These are phyloP conservation scores for Argentina anserina DNA, from an alignment of 306 rosid species.

Conservation along the genomic window DNA sequence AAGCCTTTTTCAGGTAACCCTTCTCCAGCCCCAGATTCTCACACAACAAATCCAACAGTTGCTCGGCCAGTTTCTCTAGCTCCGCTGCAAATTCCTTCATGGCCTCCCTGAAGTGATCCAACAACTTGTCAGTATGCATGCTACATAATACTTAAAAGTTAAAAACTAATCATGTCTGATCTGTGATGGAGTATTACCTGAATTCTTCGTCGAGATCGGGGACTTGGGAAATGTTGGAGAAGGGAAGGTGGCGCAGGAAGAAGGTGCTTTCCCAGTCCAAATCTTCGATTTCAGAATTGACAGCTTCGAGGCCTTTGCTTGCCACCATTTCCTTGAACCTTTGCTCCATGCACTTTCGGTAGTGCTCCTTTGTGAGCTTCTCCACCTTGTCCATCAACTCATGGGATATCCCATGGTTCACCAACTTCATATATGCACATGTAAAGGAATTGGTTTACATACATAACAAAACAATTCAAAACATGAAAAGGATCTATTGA, in stretches of 20 bases:
- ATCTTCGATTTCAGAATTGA: constrained; percentile 58
- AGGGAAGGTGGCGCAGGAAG: constrained; percentile 83
- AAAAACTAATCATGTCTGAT: background rate
- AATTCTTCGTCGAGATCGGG: constrained; percentile 65
- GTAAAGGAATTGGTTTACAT: background rate
- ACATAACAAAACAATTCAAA: background rate
- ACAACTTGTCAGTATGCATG: background rate
- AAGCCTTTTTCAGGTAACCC: constrained; percentile 74
- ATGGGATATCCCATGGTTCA: constrained; percentile 75
- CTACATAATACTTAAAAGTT: background rate
- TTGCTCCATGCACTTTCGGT: constrained; percentile 74
- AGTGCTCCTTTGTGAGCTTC: constrained; percentile 83
- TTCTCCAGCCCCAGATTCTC: constrained; percentile 88
- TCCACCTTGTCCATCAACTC: constrained; percentile 87
- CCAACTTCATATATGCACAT: constrained; percentile 38
- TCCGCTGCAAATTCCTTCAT: constrained; percentile 70
- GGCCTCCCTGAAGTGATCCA: constrained; percentile 36
- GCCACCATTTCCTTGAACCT: constrained; percentile 82
- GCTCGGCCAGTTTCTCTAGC: constrained; percentile 79
- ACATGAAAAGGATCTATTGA: background rate
- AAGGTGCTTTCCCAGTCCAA: constrained; percentile 96
- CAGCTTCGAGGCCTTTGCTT: constrained; percentile 56
- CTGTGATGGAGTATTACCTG: constrained; percentile 36
- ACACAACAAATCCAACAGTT: constrained; percentile 71
- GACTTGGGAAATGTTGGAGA: constrained; percentile 60